These are phyloP conservation scores for Brasilioporus rufonigricans DNA, from an alignment of 768 basidiomycete genomes.

Conservation along the genomic window DNA sequence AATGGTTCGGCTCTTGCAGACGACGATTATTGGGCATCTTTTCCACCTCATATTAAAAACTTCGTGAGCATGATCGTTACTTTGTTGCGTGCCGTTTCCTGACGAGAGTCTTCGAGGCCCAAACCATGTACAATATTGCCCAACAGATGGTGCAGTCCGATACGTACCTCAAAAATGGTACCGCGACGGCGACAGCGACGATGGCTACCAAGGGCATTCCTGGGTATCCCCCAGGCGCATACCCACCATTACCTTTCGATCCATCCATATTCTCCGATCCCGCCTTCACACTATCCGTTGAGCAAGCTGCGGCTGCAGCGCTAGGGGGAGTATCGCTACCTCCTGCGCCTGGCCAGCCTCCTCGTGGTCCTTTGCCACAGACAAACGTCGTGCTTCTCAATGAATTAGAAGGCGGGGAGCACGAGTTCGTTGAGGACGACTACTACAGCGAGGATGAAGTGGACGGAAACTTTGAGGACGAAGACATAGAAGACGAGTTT, in stretches of 20 bases:
- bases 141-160: conserved; percentile 60
- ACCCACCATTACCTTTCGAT: conserved; percentile 46
- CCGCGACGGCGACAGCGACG: conserved; percentile 28
- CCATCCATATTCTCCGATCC: conserved; percentile 54
- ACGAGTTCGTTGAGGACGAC: conserved; percentile 40
- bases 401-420: conserved; percentile 36
- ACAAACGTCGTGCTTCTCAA: conserved; percentile 39
- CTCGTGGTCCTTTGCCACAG: conserved; percentile 31
- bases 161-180: conserved; percentile 36
- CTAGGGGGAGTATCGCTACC: conserved; percentile 23
- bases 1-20: conserved; percentile 36
- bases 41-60: conserved; percentile 65
- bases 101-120: conserved; percentile 43
- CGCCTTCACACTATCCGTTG: conserved; percentile 49
- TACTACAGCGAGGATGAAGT: conserved; percentile 48
- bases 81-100: conserved; percentile 22
- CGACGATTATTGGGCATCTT: conserved; percentile 67
- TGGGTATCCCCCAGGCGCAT: conserved; percentile 42
- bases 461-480: conserved; percentile 42
- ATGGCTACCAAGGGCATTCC: conserved; percentile 35
- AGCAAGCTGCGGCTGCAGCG: conserved; percentile 43
- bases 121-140: conserved; percentile 67
- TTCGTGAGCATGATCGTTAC: conserved; percentile 51
- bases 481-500: conserved; percentile 33
- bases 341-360: conserved; percentile 31